Evolutionary conservation across 371 early-diverging fungal genomes (phyloP).

Genomic region (Thermomucor indicae-seudaticae): DNA sequence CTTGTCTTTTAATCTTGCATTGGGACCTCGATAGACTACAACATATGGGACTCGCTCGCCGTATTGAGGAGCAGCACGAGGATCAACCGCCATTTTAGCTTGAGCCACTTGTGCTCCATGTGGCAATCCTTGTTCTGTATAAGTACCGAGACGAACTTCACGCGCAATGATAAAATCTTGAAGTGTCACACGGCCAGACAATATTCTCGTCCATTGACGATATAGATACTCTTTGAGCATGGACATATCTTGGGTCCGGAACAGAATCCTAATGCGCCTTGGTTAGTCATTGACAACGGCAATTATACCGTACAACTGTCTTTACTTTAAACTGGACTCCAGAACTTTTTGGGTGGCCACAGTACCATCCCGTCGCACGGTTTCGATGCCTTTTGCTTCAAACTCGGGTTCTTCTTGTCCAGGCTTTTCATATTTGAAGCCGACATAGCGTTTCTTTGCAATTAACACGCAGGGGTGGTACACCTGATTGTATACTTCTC

Average conservation of each 20-base stretch:
- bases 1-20: constrained; percentile 65
- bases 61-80: constrained; percentile 74
- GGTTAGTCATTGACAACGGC: too few species aligned
- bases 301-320: not conserved
- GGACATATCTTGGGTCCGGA: constrained; percentile 76
- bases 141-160: constrained; percentile 71
- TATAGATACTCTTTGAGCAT: constrained; percentile 69
- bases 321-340: constrained; percentile 69
- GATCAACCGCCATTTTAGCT: constrained; percentile 62
- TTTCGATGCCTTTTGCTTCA: constrained; percentile 96
- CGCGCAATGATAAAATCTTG: constrained; percentile 85
- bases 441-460: constrained; percentile 90
- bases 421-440: constrained; percentile 70
- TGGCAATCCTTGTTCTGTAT: constrained; percentile 44
- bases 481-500: constrained; percentile 38
- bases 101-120: constrained; percentile 76
- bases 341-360: constrained; percentile 73
- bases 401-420: constrained; percentile 63
- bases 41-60: constrained; percentile 89
- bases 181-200: constrained; percentile 60
- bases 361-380: constrained; percentile 86
- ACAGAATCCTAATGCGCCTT: constrained; percentile 69
- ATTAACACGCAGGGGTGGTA: constrained; percentile 84
- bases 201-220: constrained; percentile 66
- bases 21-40: constrained; percentile 67